Base-by-base conservation (phyloP, 768 basidiomycete species). In the Calocybe cyanea region DNA sequence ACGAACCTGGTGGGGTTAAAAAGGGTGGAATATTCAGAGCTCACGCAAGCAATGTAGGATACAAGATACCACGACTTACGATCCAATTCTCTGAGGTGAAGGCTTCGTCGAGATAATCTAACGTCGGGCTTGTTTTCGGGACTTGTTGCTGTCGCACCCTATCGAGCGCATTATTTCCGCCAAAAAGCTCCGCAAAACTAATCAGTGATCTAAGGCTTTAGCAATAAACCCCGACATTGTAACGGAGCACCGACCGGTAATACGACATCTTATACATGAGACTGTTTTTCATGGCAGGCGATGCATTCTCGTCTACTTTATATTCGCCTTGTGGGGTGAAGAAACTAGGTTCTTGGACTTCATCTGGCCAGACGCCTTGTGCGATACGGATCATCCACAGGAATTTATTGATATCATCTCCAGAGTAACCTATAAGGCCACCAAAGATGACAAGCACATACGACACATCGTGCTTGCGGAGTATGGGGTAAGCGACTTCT, bases 51-150 rank as follows among this genome's bases (percentile, higher is more conserved):
- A 7, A 14, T 31, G 14, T 14, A 31, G 14, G 14, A 31, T n/a
- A n/a, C n/a, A 35, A 35, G 5, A 28, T 28, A 28, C 20, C 11
- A 18, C 33, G 33, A 73, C 83, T 65, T 58, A 92, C 95, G 54
- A 99, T 95, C 96, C 96, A 99, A 67, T 99, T 99, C 72, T 99
- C 96, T 6, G 92, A 91, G 1, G 96, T 99, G 73, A 94, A 99
- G 7, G 95, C 96, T 66, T 99, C 96, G 52, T 99, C 92, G 38
- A 98, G 78, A 56, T 85, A 87, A 63, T 99, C 92, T 28, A 98
- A 71, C 30, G 82, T 85, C 28, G 91, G 89, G 13, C 87, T 87
- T 4, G 71, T 70, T 44, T 73, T 70, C 2, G 96, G 94, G 45
- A 98, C 66, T 2, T 77, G 65, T 63, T 97, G 94, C 40, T 86